Base-by-base conservation (phyloP, 2,329 filamentous ascomycete species). In the Aspergillus hiratsukae region DNA sequence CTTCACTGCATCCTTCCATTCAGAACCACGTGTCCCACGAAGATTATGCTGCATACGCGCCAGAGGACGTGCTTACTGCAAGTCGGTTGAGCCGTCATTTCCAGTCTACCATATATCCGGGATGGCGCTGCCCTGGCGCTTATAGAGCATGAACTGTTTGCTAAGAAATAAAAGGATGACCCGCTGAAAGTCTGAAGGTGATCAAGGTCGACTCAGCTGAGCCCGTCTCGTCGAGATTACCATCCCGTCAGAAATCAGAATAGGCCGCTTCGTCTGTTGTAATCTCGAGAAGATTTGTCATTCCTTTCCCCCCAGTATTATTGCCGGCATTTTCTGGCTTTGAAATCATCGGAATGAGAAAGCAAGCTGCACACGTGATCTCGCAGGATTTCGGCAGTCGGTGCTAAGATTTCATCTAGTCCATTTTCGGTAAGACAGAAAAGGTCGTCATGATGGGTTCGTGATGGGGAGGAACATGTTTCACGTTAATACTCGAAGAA, bases 1-100 rank as follows among this genome's bases (percentile, higher is more conserved):
- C 23, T 46, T 27, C 56, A 56, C 35, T 49, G 43, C 57, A 43
- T 62, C 56, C 56, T 59, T 61, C 53, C 56, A 56, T 60, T 53
- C 53, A 19, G 29, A 54, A 49, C 61, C 63, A 64, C 63, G 61
- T 64, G 63, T 62, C 51, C 48, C 41, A 41, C 51, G 53, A 48
- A 17, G 31, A 50, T 52, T 37, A 55, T 56, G 51, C 31, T 49
- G 29, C 48, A 54, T 62, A 64, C 60, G 58, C 63, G 61, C 61
- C 60, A 55, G 58, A 58, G 41, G 29, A 56, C 51, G 54, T 51
- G 49, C 31, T 17, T 51, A 17, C 29, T 35, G 21, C 31, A n/a
- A 21, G 49, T 45, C 49, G 56, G 55, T 54, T 41, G 45, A 45
- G 46, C 11, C 54, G 49, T 43, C 21, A 29, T 29, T 49, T 53